A percentile compares a stretch with the other conserved stretches of the same genome.
These are phyloP conservation scores for Oleoguttula mirabilis DNA, from an alignment of 495 filamentous ascomycete genomes.

Conservation along the genomic window DNA sequence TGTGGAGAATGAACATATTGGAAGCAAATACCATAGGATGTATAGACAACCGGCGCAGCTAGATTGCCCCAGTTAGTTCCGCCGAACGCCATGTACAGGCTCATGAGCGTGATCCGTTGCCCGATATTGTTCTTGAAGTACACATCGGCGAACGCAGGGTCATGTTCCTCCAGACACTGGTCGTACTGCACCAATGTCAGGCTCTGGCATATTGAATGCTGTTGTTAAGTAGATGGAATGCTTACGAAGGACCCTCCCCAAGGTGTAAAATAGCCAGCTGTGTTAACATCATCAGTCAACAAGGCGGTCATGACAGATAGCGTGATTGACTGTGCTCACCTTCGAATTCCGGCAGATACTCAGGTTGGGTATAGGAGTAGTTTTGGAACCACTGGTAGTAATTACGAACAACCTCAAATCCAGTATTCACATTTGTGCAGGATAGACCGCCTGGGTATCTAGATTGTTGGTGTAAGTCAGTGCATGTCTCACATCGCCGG, in stretches of 20 bases:
- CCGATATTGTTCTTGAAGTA: conserved; percentile 46
- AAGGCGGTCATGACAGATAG: conserved; percentile 36
- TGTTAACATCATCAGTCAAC: conserved; percentile 27
- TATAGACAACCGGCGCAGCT: conserved; percentile 23
- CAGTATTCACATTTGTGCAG: conserved; percentile 44
- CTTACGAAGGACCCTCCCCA: conserved; percentile 41
- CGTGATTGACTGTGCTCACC: conserved; percentile 25
- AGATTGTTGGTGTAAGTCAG: too few relatives aligned
- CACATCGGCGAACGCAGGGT: conserved; percentile 43
- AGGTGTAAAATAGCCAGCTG: conserved; percentile 46
- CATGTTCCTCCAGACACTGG: conserved; percentile 37
- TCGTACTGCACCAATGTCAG: conserved; percentile 27
- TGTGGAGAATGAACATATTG: too few relatives aligned
- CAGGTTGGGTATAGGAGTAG: conserved; percentile 41
- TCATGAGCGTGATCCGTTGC: conserved; percentile 34
- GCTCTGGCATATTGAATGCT: too few relatives aligned
- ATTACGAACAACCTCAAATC: conserved; percentile 41
- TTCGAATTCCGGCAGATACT: conserved; percentile 53
- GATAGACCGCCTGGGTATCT: conserved; percentile 56
- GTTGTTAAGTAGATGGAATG: too few relatives aligned
- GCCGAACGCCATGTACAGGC: conserved; percentile 43
- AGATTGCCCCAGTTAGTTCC: conserved; percentile 45
- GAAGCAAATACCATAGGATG: conserved; percentile 11
- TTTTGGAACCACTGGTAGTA: conserved; percentile 35
- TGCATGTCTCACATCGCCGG: too few relatives aligned